These are phyloP conservation scores for Dryadomyces quercivorus DNA, from an alignment of 2,329 filamentous ascomycete genomes.

Conservation along the genomic window DNA sequence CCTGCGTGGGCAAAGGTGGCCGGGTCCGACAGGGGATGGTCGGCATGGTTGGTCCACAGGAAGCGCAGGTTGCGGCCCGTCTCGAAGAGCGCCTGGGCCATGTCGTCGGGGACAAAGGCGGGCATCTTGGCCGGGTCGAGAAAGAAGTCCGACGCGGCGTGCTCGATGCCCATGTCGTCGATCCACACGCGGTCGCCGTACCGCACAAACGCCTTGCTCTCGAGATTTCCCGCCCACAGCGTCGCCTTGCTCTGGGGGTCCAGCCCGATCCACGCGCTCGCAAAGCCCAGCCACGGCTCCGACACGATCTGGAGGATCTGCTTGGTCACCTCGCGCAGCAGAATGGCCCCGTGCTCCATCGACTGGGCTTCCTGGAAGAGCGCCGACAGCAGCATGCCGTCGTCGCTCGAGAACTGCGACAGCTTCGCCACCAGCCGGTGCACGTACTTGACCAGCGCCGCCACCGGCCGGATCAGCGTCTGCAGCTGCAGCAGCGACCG, in stretches of 20 bases:
- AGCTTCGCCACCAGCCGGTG: constrained; percentile 36
- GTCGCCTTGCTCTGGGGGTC: constrained; percentile 34
- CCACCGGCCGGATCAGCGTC: constrained; percentile 31
- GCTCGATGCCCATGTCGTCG: constrained; percentile 47
- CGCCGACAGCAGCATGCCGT: constrained; percentile 49
- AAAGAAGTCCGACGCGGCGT: constrained; percentile 46
- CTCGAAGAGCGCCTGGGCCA: constrained; percentile 64
- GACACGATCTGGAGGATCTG: constrained; percentile 42
- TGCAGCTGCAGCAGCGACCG: constrained; percentile 42
- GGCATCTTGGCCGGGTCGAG: constrained; percentile 57
- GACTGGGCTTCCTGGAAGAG: constrained; percentile 50
- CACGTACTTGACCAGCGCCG: constrained; percentile 38
- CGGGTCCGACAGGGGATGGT: constrained; percentile 53
- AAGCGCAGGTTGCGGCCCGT: constrained; percentile 66
- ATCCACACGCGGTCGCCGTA: constrained; percentile 40
- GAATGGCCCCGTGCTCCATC: constrained; percentile 49
- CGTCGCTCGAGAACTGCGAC: constrained; percentile 27
- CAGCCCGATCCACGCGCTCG: constrained; percentile 66
- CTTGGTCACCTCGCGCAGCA: constrained; percentile 51
- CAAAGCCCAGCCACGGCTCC: constrained; percentile 23
- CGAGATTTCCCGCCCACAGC: constrained; percentile 9
- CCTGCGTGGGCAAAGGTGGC: constrained; percentile 30
- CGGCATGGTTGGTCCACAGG: constrained; percentile 55
- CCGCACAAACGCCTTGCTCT: constrained; percentile 47
- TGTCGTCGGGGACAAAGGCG: constrained; percentile 56